Evolutionary conservation across 2,329 filamentous ascomycete species (phyloP).

Genomic region (Neonectria magnoliae): DNA sequence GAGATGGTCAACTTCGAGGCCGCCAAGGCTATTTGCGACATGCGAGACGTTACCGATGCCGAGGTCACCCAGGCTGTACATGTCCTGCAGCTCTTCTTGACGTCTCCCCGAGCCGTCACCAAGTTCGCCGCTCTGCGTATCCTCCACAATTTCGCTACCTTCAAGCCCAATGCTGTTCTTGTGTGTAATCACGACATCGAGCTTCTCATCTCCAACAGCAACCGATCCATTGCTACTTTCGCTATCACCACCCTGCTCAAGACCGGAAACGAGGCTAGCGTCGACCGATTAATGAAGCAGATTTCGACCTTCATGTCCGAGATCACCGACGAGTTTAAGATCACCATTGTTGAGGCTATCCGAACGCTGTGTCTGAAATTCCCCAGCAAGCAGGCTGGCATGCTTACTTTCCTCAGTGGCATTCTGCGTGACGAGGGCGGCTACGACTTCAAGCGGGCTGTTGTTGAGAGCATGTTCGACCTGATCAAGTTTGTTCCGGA

Average conservation of each 20-base stretch:
- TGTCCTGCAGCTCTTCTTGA: conserved; percentile 95
- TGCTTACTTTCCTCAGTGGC: conserved; percentile 97
- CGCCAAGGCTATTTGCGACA: conserved; percentile 95
- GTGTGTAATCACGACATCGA: conserved; percentile 98
- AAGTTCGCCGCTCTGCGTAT: conserved; percentile 98
- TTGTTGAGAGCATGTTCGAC: conserved; percentile 99
- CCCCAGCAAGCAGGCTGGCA: conserved; percentile 96
- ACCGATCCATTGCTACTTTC: conserved; percentile 97
- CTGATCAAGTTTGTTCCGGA: conserved; percentile 99
- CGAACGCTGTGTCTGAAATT: conserved; percentile 97
- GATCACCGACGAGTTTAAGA: conserved; percentile 99
- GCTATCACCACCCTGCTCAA: conserved; percentile 98
- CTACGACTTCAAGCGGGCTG: conserved; percentile 97
- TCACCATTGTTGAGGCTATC: conserved; percentile 99
- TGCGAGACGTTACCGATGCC: conserved; percentile 90
- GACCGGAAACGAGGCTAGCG: conserved; percentile 96
- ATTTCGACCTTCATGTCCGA: conserved; percentile 98
- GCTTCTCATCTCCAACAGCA: conserved; percentile 94
- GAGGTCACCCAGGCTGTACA: conserved; percentile 94
- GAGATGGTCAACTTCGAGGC: conserved; percentile 99
- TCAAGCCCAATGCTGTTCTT: conserved; percentile 93
- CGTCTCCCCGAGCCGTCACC: conserved; percentile 92
- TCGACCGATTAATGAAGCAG: conserved; percentile 98
- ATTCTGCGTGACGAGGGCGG: conserved; percentile 96
- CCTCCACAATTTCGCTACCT: conserved; percentile 93